Percentiles rank a stretch among this genome's conserved stretches.
phyloP scores from a whole-genome alignment of 371 early-diverging fungal genomes.

The Mucor lusitanicus region DNA sequence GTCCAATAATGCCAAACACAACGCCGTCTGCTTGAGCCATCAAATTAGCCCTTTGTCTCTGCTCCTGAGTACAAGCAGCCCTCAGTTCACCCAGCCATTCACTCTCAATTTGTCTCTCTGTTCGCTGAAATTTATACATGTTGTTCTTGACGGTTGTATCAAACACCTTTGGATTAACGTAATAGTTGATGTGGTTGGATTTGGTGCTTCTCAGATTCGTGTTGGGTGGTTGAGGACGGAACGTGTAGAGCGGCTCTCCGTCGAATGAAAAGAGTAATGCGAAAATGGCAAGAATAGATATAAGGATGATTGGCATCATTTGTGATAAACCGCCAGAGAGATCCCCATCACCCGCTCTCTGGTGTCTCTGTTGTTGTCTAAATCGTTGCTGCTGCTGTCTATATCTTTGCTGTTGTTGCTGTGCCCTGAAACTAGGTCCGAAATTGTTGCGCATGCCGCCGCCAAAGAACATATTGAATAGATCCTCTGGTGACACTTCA shows the following conservation, averaged over 20 bases:
- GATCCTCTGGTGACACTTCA: constrained; percentile 87
- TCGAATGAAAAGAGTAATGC: constrained; percentile 19
- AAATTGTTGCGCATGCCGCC: constrained; percentile 40
- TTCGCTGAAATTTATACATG: constrained; percentile 20
- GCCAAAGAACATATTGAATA: constrained; percentile 92
- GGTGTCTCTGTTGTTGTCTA: constrained; percentile 9
- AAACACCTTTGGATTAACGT: constrained; percentile 40
- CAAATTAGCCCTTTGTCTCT: constrained; percentile 24
- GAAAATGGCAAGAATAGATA: constrained; percentile 11
- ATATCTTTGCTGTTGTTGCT: constrained; percentile 10
- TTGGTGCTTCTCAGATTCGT: constrained; percentile 35
- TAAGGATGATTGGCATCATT: constrained; percentile 19
- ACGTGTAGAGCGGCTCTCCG: constrained; percentile 37
- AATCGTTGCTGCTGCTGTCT: constrained; percentile 15
- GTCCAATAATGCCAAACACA: constrained; percentile 34
- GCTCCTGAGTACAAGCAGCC: constrained; percentile 36
- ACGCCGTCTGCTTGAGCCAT: constrained; percentile 40
- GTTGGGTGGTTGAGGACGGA: constrained; percentile 33
- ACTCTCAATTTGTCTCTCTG: constrained; percentile 44
- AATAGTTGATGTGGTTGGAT: constrained; percentile 42
- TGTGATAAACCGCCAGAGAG: not conserved
- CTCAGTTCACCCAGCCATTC: constrained; percentile 41
- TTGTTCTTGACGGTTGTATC: constrained; percentile 14
- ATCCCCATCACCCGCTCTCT: not conserved
- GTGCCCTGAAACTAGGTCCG: constrained; percentile 3